These are phyloP conservation scores for Glaciozyma antarctica DNA, from an alignment of 768 basidiomycete species.

Conservation along the genomic window DNA sequence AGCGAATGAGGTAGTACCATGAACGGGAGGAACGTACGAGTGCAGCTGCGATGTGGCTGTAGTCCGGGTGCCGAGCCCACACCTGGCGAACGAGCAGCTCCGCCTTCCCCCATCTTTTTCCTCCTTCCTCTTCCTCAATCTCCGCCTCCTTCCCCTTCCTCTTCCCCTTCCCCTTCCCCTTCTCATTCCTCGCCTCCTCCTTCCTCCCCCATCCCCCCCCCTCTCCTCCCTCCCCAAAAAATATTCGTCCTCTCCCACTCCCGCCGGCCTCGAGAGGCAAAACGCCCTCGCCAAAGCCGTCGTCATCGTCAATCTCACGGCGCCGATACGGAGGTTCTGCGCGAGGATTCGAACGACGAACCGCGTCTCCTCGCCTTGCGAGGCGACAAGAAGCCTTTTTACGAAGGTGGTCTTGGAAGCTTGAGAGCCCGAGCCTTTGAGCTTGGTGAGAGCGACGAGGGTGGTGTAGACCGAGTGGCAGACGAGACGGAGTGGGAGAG, in stretches of 20 bases:
- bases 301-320: slow-evolving; percentile 71
- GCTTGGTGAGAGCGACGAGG: slow-evolving; percentile 55
- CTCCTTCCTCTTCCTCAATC: slow-evolving; percentile 36
- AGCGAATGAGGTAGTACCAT: not conserved
- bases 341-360: slow-evolving; percentile 67
- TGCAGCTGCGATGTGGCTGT: slow-evolving; percentile 44
- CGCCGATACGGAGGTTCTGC: slow-evolving; percentile 74
- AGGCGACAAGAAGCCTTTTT: slow-evolving; percentile 69
- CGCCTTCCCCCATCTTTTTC: slow-evolving; percentile 48
- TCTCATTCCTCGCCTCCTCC: slow-evolving; percentile 28
- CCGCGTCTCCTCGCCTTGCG: slow-evolving; percentile 77
- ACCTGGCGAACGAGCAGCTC: slow-evolving; percentile 60
- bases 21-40: not conserved
- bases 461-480: slow-evolving; percentile 59
- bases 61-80: slow-evolving; percentile 69
- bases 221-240: slow-evolving; percentile 32
- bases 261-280: slow-evolving; percentile 45
- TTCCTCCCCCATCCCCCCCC: slow-evolving; percentile 2
- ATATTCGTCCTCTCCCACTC: slow-evolving; percentile 17
- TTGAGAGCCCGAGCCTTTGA: slow-evolving; percentile 52
- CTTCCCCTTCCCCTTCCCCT: slow-evolving; percentile 5
- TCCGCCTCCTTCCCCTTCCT: slow-evolving; percentile 29
- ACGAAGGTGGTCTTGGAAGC: slow-evolving; percentile 68
- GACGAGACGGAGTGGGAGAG: slow-evolving; percentile 59
- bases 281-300: slow-evolving; percentile 70